Conservation (phyloP, 106 monocot species). For the Amphibolis antarctica region DNA sequence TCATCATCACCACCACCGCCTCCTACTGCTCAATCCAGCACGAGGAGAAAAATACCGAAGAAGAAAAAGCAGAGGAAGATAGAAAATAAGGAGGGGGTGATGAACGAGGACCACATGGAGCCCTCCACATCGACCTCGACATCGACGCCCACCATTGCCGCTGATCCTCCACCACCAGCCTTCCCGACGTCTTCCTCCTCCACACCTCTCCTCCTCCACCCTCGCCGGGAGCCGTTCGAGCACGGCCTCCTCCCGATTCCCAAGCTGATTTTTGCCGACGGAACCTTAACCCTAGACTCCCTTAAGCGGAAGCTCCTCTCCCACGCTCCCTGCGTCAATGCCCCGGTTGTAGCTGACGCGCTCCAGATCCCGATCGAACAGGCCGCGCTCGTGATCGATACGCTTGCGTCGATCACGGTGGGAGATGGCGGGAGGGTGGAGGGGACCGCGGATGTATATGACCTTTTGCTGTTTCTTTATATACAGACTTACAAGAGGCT, state of each 20-base stretch:
- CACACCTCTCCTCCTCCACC: constrained; percentile 31
- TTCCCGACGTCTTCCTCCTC: not conserved
- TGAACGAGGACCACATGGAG: no score
- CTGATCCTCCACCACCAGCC: no score
- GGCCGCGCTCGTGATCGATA: constrained; percentile 49
- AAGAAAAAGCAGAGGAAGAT: no score
- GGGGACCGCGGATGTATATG: constrained; percentile 35
- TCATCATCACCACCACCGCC: not conserved
- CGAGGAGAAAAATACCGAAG: no score
- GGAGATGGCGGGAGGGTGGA: constrained; percentile 12
- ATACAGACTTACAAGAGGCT: constrained; percentile 78
- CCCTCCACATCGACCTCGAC: no score
- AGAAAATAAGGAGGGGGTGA: no score
- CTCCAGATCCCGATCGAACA: constrained; percentile 66
- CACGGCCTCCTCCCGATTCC: constrained; percentile 94
- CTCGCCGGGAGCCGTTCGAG: constrained; percentile 83
- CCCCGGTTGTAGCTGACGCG: constrained; percentile 29
- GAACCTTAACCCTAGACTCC: constrained; percentile 39
- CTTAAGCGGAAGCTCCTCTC: constrained; percentile 43
- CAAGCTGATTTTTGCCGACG: constrained; percentile 77
- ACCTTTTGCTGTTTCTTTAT: constrained; percentile 65
- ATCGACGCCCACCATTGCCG: no score
- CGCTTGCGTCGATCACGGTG: constrained; percentile 45
- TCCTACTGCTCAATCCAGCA: not conserved
- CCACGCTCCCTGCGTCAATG: constrained; percentile 15